Evolutionary conservation across 1,284 basidiomycete genomes (phyloP).

Genomic region (Ustilago bromivora): DNA sequence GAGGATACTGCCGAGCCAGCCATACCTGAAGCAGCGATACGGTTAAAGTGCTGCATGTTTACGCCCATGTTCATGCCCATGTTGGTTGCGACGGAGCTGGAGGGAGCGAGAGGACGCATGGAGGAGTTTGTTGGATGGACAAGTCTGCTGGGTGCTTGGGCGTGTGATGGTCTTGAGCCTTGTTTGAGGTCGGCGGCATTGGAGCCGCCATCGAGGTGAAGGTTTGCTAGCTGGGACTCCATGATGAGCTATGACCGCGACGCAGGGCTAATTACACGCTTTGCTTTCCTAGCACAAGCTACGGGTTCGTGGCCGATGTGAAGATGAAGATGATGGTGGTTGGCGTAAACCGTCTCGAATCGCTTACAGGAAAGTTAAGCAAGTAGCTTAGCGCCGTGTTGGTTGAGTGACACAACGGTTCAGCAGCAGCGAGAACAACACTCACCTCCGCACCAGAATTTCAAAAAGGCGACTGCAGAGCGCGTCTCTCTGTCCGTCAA

Average conservation of each 20-base stretch:
- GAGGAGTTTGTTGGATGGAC: constrained; percentile 22
- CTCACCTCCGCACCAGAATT: constrained; percentile 12
- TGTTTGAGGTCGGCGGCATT: constrained; percentile 34
- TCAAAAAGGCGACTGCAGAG: constrained; percentile 16
- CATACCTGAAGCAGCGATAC: constrained; percentile 32
- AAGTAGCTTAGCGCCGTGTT: neutral
- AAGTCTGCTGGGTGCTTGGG: constrained; percentile 11
- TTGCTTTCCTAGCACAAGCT: no score
- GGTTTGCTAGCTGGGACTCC: constrained; percentile 42
- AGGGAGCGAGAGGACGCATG: constrained; percentile 33
- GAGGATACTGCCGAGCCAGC: constrained; percentile 12
- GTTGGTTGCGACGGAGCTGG: constrained; percentile 44
- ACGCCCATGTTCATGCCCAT: constrained; percentile 47
- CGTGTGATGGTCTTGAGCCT: constrained; percentile 22
- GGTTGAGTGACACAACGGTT: constrained; percentile 1
- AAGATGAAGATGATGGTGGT: neutral
- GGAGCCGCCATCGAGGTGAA: constrained; percentile 39
- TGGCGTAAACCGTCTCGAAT: no score
- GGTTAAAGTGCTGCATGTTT: constrained; percentile 54
- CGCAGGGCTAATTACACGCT: no score
- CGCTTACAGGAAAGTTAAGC: neutral
- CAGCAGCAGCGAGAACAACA: constrained; percentile 31
- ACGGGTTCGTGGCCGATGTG: no score
- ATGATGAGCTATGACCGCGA: constrained; percentile 12
- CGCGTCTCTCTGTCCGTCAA: constrained; percentile 12